Evolutionary conservation across 768 basidiomycete genomes (phyloP), one percentile per base, ranked within the genome.

Genomic region (Gelatoporia subvermispora): DNA sequence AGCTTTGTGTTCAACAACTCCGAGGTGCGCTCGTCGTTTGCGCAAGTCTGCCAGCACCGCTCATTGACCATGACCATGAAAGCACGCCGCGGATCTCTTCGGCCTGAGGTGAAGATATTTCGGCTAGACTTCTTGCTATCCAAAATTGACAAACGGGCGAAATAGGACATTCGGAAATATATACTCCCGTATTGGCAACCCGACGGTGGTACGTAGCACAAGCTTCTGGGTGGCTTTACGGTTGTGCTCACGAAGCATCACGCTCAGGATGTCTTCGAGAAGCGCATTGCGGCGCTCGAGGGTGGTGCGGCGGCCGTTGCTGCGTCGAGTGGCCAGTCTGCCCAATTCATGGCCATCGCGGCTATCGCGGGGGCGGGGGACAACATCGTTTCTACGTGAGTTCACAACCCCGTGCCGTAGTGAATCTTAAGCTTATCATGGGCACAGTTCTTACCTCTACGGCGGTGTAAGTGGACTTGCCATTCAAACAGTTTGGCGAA

Each of bases 221-320:
- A n/a, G n/a, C 24, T 20, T 9, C 23, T 0, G 22, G 17, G 7
- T 9, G 3, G 13, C 13, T 35, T 3, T 3, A 17, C 25, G 22
- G 25, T 41, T 7, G 28, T 31, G 28, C 28, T 31, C 13, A 31
- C 28, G 28, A 31, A 31, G 28, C 28, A 13, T 7, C 28, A 31
- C n/a, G 10, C 13, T 11, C 52, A 86, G 85, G 82, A 81, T 48
- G 84, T 90, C 1, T 88, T 92, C 54, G 89, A 91, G 65, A 74
- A 83, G 46, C 81, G 89, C 9, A 82, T 90, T 35, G 82, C 85
- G 2, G 84, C 84, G 0, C 72, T 92, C 15, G 89, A 92, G 64
- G 85, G 86, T 9, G 90, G 89, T 21, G 72, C 71, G 2, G 87
- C 85, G 0, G 88, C 88, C 2, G 74, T 91, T 4, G 88, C 88